Evolutionary conservation across 495 filamentous ascomycete species (phyloP), one percentile per base, ranked within the genome.

Genomic region (Cetradonia linearis): DNA sequence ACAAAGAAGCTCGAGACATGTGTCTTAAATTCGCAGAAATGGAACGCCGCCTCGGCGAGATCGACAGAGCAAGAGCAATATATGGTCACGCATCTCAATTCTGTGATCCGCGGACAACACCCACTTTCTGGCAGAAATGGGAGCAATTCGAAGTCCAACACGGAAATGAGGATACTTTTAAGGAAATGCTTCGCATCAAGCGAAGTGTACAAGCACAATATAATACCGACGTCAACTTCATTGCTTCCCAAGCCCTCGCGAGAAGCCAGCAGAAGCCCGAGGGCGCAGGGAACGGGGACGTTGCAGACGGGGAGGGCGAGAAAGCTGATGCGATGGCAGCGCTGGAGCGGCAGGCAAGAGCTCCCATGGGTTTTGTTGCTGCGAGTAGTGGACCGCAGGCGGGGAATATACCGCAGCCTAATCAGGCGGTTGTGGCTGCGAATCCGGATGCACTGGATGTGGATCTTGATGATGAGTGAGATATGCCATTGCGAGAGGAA

Each of bases 11-110:
- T 6, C 86, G 87, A 67, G 88, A 94, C 65, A 99, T 97, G 94
- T 97, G 94, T 73, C 83, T 97, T 68, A 97, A 96, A 70, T 99
- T 96, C 63, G 94, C 93, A 10, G 93, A 99, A 70, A 97, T 97
- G 94, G 93, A 99, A 78, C 82, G 94, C 66, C 72, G 93, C 23
- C 83, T 99, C 0, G 93, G 93, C 57, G 93, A 99, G 72, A 96
- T 99, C 68, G 93, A 99, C 70, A 84, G 94, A 46, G 92, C 93
- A 8, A 79, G 93, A 65, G 90, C 90, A 8, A 96, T 99, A 62
- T 99, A 92, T 67, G 93, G 89, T 11, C 93, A 99, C 69, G 93
- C 88, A 20, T 94, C 88, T 16, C 93, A 99, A 69, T 99, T 96
- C 76, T 94, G 89, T 72, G 93, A 99, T 73, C 93, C 93, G 18